Base-by-base conservation (phyloP, 345 rosid species). In the Syzygium aromaticum region DNA sequence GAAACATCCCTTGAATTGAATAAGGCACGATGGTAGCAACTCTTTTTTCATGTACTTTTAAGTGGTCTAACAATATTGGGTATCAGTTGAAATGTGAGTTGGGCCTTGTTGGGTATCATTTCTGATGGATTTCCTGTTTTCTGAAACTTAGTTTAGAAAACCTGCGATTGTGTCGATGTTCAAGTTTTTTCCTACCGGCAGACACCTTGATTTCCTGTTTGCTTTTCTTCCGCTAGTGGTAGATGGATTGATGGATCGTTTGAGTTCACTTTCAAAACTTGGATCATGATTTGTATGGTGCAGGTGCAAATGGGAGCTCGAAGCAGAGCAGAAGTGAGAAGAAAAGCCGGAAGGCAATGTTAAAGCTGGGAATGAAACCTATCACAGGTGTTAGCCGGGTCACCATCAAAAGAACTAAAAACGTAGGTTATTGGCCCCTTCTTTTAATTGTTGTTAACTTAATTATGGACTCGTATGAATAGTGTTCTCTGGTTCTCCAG, bases 301-400 rank as follows among this genome's bases (percentile, higher is more conserved):
- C 91, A 94, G 98, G 94, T 85, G 93, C 92, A 54, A 92, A 94
- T 84, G 98, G 95, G 84, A 90, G 93, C 84, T 95, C 95, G 11
- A 96, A 96, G 93, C 98, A 96, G 88, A 96, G 96, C 92, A 90
- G 97, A 91, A 96, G 98, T 86, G 98, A 96, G 89, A 96, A 96
- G 94, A 96, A 94, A 90, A 94, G 95, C 86, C 93, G 98, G 25
- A 96, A 96, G 90, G 98, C 98, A 5, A 93, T 95, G 97, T 86
- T 94, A 90, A 95, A 96, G 91, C 92, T 96, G 5, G 98, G 98
- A 19, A 96, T 95, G 98, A 95, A 95, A 88, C 95, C 97, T 51
- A 94, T 96, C 73, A 91, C 94, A 16, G 95, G 96, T 87, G 96
- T 96, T 89, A 93, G 96, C 92, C 84, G 98, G 90, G 96, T 96